Evolutionary conservation across 2,329 filamentous ascomycete species (phyloP).

Genomic region (Fusarium proliferatum): DNA sequence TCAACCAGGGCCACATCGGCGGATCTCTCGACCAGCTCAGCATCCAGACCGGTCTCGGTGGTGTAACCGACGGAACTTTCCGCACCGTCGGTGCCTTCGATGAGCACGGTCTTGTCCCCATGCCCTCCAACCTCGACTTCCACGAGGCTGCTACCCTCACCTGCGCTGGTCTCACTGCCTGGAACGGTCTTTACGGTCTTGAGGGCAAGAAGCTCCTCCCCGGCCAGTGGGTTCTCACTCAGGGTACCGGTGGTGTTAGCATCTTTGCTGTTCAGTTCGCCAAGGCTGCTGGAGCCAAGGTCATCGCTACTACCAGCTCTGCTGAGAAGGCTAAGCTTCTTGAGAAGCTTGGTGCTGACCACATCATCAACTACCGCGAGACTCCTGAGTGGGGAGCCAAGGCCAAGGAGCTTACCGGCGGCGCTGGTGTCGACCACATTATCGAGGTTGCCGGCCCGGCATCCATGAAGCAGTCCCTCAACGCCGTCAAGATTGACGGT

Average conservation of each 20-base stretch:
- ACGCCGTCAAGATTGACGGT: constrained; percentile 59
- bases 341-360: constrained; percentile 60
- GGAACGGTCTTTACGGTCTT: constrained; percentile 73
- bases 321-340: constrained; percentile 57
- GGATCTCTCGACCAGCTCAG: constrained; percentile 53
- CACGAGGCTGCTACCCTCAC: constrained; percentile 67
- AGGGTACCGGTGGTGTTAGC: constrained; percentile 77
- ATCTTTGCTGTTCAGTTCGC: constrained; percentile 73
- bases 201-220: constrained; percentile 59
- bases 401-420: constrained; percentile 56
- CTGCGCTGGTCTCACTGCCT: constrained; percentile 72
- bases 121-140: constrained; percentile 66
- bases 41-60: constrained; percentile 71
- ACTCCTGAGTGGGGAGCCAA: constrained; percentile 58
- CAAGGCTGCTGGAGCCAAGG: constrained; percentile 59
- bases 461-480: constrained; percentile 58
- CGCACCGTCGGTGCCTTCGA: constrained; percentile 75
- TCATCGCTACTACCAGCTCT: constrained; percentile 62
- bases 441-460: constrained; percentile 60
- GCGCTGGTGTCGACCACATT: constrained; percentile 59
- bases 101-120: constrained; percentile 73
- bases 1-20: constrained; percentile 66
- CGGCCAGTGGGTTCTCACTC: constrained; percentile 70
- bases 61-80: constrained; percentile 73
- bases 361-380: constrained; percentile 63